phyloP scores from a whole-genome alignment of 306 rosid species.

The Calophaca sinica region DNA sequence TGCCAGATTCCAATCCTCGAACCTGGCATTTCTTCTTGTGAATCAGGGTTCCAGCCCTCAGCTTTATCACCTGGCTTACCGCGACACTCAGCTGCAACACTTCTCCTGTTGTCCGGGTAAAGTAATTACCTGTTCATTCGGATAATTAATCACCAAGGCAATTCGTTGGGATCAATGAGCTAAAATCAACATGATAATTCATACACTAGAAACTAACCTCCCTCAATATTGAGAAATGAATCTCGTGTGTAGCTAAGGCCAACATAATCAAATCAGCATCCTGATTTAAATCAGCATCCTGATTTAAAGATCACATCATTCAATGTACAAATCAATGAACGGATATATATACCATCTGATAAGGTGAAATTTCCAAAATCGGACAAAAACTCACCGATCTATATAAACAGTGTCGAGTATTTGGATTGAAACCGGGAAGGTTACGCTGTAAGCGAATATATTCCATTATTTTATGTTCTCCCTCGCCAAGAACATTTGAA shows the following conservation, averaged over 20 bases:
- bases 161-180: slow-evolving; percentile 44
- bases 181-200: slow-evolving; percentile 33
- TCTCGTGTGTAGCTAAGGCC: slow-evolving; percentile 89
- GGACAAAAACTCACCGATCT: slow-evolving; percentile 14
- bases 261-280: slow-evolving; percentile 96
- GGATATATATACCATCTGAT: neutral
- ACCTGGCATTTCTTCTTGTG: slow-evolving; percentile 98
- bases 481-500: too few relatives aligned
- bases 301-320: slow-evolving; percentile 38
- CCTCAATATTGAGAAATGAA: slow-evolving; percentile 92
- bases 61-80: slow-evolving; percentile 65
- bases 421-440: too few relatives aligned
- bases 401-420: too few relatives aligned
- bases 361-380: slow-evolving; percentile 25
- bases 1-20: slow-evolving; percentile 42
- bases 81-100: slow-evolving; percentile 91
- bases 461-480: too few relatives aligned
- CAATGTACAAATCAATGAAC: slow-evolving; percentile 11
- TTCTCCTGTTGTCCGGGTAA: slow-evolving; percentile 92
- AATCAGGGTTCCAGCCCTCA: slow-evolving; percentile 73
- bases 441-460: too few relatives aligned
- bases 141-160: slow-evolving; percentile 40
- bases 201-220: slow-evolving; percentile 72
- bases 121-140: slow-evolving; percentile 69
- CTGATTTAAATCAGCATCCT: slow-evolving; percentile 70